Conservation (phyloP, 108 stramenopile species). For the Bacterosira constricta region DNA sequence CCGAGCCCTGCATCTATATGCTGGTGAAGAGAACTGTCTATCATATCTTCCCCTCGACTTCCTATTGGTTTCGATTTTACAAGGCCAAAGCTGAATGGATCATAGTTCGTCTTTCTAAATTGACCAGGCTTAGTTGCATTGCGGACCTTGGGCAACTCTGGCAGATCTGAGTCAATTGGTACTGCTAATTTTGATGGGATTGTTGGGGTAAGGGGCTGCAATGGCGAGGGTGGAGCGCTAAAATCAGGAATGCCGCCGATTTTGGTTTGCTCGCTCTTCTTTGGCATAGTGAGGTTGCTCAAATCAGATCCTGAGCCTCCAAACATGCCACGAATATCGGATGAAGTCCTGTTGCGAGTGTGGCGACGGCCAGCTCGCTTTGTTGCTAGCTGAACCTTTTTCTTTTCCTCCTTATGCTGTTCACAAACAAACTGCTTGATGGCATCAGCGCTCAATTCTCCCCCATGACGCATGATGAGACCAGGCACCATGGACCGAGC, state of each 20-base stretch:
- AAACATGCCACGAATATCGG: constrained; percentile 56
- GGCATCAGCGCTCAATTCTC: constrained; percentile 46
- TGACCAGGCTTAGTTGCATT: constrained; percentile 78
- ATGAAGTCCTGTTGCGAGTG: constrained; percentile 50
- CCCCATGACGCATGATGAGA: constrained; percentile 58
- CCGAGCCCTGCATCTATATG: constrained; percentile 1
- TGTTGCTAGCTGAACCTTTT: constrained; percentile 43
- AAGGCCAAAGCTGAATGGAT: constrained; percentile 67
- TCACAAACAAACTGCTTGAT: constrained; percentile 47
- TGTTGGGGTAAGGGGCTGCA: neutral
- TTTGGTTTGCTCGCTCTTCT: constrained; percentile 4
- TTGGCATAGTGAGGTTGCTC: constrained; percentile 32
- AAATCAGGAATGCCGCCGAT: constrained; percentile 27
- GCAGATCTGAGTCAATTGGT: constrained; percentile 25
- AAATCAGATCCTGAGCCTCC: constrained; percentile 29
- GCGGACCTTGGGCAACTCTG: constrained; percentile 48
- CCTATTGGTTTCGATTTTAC: neutral
- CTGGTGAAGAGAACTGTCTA: constrained; percentile 4
- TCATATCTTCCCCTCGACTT: neutral
- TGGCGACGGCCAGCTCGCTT: constrained; percentile 46
- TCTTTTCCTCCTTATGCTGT: constrained; percentile 45
- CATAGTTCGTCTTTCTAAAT: constrained; percentile 66
- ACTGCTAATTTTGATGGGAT: constrained; percentile 3
- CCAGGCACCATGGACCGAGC: constrained; percentile 36
- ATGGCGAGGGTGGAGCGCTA: constrained; percentile 11